Conservation (phyloP, 2,329 filamentous ascomycete species). For the Penicillium vulpinum region DNA sequence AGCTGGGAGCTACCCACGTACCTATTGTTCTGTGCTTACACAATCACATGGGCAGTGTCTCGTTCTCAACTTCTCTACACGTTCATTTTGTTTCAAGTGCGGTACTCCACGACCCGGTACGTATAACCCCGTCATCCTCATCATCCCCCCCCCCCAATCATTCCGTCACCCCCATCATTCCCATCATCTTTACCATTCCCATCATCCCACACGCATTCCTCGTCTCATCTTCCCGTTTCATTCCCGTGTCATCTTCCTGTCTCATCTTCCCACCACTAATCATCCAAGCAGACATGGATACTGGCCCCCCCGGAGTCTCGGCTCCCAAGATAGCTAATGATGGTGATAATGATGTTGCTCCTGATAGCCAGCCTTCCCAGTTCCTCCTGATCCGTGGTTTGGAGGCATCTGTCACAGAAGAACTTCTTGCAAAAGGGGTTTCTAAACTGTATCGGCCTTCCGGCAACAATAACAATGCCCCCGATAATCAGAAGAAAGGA, state of each 20-base stretch:
- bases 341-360: slow-evolving; percentile 56
- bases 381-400: slow-evolving; percentile 74
- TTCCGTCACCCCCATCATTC: too few species aligned
- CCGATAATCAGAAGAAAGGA: slow-evolving; percentile 45
- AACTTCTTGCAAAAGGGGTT: slow-evolving; percentile 70
- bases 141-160: not conserved
- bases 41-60: slow-evolving; percentile 54
- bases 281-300: slow-evolving; percentile 23
- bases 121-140: slow-evolving; percentile 19
- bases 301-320: slow-evolving; percentile 40
- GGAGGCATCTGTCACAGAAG: slow-evolving; percentile 69
- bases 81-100: slow-evolving; percentile 60
- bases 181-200: too few species aligned
- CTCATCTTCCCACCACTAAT: slow-evolving; percentile 12
- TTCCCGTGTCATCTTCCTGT: too few species aligned
- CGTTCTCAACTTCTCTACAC: slow-evolving; percentile 58
- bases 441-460: slow-evolving; percentile 68
- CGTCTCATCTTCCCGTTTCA: too few species aligned
- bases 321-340: slow-evolving; percentile 50
- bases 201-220: too few species aligned
- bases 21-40: not conserved
- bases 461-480: slow-evolving; percentile 36
- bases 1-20: not conserved
- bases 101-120: slow-evolving; percentile 55
- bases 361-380: slow-evolving; percentile 65